These are phyloP conservation scores for Cercospora sp. DNA, from an alignment of 2,329 filamentous ascomycete species.

Conservation along the genomic window DNA sequence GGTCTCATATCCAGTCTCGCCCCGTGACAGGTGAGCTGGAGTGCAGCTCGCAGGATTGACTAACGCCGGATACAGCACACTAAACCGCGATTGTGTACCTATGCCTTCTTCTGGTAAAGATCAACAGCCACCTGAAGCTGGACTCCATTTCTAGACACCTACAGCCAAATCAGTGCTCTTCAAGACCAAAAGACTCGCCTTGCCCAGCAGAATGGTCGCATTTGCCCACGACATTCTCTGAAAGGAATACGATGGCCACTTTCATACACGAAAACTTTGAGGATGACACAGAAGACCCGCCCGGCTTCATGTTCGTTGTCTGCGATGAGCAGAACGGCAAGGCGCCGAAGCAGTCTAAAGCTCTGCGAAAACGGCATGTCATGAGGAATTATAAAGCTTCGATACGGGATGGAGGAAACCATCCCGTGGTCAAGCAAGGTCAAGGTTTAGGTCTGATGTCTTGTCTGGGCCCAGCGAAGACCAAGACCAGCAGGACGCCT, in stretches of 20 bases:
- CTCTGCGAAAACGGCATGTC: constrained; percentile 2
- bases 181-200: not conserved
- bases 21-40: not conserved
- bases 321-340: constrained; percentile 3
- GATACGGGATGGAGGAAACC: not conserved
- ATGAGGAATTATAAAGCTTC: not conserved
- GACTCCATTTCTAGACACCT: not conserved
- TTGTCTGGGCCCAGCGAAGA: not conserved
- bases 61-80: not conserved
- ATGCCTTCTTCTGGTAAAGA: not conserved
- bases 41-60: not conserved
- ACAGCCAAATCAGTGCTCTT: not conserved
- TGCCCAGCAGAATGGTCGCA: not conserved
- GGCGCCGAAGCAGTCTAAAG: constrained; percentile 1
- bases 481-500: not conserved
- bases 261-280: constrained; percentile 1
- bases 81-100: not conserved
- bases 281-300: not conserved
- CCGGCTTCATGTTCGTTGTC: constrained; percentile 4
- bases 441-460: not conserved
- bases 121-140: not conserved
- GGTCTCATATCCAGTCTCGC: not conserved
- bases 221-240: not conserved
- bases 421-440: not conserved
- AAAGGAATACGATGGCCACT: not conserved